phyloP scores from a whole-genome alignment of 2,329 filamentous ascomycete species.

The Monosporascus ibericus region DNA sequence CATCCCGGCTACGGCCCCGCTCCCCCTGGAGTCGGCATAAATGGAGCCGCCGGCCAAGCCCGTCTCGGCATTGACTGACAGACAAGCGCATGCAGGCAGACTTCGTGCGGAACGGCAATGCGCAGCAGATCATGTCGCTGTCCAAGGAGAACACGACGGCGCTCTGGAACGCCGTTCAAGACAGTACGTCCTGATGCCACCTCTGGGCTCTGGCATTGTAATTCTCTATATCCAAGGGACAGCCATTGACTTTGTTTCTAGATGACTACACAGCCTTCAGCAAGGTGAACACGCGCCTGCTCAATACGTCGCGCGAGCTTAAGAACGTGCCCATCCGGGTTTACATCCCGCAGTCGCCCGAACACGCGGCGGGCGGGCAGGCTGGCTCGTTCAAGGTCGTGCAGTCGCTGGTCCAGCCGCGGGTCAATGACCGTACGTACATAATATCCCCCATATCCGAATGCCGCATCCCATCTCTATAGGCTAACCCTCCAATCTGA shows the following conservation, averaged over 20 bases:
- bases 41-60: no score
- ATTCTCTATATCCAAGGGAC: background rate
- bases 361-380: constrained; percentile 27
- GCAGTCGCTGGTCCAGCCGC: constrained; percentile 61
- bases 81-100: constrained; percentile 51
- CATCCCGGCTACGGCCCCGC: no score
- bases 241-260: constrained; percentile 24
- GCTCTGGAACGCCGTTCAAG: constrained; percentile 74
- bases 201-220: background rate
- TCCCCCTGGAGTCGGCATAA: no score
- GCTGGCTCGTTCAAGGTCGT: constrained; percentile 61
- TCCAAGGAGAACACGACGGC: constrained; percentile 77
- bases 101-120: constrained; percentile 80
- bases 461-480: background rate
- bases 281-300: constrained; percentile 67
- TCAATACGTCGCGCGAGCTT: constrained; percentile 68
- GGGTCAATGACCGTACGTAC: constrained; percentile 28
- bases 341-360: constrained; percentile 64
- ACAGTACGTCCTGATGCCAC: constrained; percentile 45
- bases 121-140: constrained; percentile 83
- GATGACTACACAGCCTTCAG: constrained; percentile 69
- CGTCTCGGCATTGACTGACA: no score
- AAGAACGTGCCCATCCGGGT: constrained; percentile 82
- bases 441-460: background rate
- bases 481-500: background rate